Evolutionary conservation across 2,329 filamentous ascomycete genomes (phyloP).

Genomic region (Leptographium procerum): DNA sequence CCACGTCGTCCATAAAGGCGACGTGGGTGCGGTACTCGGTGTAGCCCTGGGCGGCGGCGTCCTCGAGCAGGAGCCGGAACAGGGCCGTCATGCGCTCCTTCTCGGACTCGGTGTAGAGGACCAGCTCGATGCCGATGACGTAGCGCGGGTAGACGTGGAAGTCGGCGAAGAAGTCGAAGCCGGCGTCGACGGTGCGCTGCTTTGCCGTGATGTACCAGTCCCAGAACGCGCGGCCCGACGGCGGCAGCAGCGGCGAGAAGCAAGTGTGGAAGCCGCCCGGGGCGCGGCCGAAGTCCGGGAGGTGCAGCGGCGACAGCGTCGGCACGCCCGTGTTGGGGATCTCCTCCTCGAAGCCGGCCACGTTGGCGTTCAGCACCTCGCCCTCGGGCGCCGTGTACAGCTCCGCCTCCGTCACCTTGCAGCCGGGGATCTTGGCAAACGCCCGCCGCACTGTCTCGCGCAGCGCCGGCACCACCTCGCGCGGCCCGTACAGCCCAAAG

Average conservation of each 20-base stretch:
- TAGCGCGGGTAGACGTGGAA: slow-evolving; percentile 40
- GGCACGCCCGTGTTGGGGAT: not conserved
- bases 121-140: slow-evolving; percentile 43
- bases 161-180: slow-evolving; percentile 39
- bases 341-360: not conserved
- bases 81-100: not conserved
- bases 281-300: slow-evolving; percentile 35
- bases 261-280: slow-evolving; percentile 40
- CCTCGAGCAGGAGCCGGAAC: slow-evolving; percentile 16
- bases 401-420: not conserved
- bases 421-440: not conserved
- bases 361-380: not conserved
- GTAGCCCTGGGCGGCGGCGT: slow-evolving; percentile 23
- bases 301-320: slow-evolving; percentile 16
- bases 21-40: slow-evolving; percentile 30
- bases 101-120: slow-evolving; percentile 22
- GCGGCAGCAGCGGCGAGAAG: slow-evolving; percentile 40
- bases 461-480: not conserved
- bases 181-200: slow-evolving; percentile 9
- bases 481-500: not conserved
- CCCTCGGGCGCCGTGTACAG: not conserved
- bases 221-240: slow-evolving; percentile 23
- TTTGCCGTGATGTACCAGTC: not conserved
- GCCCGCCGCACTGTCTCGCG: not conserved
- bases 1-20: slow-evolving; percentile 27